Evolutionary conservation across 2,329 filamentous ascomycete species (phyloP).

Genomic region (Fusarium solani-melongenae): DNA sequence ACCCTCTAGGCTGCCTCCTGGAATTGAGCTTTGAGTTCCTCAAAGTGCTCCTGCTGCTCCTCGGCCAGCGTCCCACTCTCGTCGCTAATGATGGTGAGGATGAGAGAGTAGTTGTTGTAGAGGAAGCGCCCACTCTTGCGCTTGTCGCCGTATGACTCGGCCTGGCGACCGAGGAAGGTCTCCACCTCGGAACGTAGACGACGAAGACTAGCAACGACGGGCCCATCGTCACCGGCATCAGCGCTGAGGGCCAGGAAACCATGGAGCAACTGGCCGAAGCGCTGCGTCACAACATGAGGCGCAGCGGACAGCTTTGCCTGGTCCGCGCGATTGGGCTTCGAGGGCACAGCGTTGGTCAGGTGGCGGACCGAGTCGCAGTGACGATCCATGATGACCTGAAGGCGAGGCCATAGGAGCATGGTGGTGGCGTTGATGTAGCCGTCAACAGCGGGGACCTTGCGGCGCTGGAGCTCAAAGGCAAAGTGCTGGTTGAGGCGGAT

Average conservation of each 20-base stretch:
- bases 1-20: conserved; percentile 53
- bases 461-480: conserved; percentile 91
- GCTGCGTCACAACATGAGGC: conserved; percentile 90
- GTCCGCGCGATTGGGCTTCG: conserved; percentile 58
- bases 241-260: conserved; percentile 84
- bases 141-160: conserved; percentile 79
- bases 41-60: conserved; percentile 82
- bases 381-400: conserved; percentile 92
- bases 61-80: conserved; percentile 76
- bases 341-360: conserved; percentile 65
- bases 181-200: conserved; percentile 86
- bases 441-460: conserved; percentile 89
- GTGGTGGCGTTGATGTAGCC: conserved; percentile 93
- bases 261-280: conserved; percentile 93
- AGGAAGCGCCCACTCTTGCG: conserved; percentile 88
- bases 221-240: conserved; percentile 95
- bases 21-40: conserved; percentile 69
- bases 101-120: conserved; percentile 94
- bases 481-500: conserved; percentile 94
- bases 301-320: conserved; percentile 76
- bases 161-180: conserved; percentile 80
- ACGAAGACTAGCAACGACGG: conserved; percentile 82
- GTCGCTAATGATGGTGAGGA: conserved; percentile 92
- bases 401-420: conserved; percentile 96
- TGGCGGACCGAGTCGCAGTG: conserved; percentile 88